These are phyloP conservation scores for Cordyceps javanica DNA, from an alignment of 2,329 filamentous ascomycete genomes.

Conservation along the genomic window DNA sequence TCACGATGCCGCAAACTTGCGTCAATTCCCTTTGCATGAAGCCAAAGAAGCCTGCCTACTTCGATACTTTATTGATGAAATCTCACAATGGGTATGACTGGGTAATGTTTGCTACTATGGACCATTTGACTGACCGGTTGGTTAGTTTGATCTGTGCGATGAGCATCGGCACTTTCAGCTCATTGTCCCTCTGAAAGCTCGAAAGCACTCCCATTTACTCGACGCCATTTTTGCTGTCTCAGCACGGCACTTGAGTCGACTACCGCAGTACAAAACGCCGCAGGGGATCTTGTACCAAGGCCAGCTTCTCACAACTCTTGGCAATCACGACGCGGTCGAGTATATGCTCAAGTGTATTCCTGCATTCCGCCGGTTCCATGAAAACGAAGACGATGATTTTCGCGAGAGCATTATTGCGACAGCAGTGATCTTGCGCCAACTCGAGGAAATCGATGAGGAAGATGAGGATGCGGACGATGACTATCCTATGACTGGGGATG, in stretches of 20 bases:
- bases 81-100: slow-evolving; percentile 32
- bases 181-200: slow-evolving; percentile 29
- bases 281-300: slow-evolving; percentile 32
- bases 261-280: slow-evolving; percentile 32
- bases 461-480: slow-evolving; percentile 16
- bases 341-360: slow-evolving; percentile 36
- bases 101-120: not conserved
- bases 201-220: slow-evolving; percentile 31
- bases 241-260: slow-evolving; percentile 31
- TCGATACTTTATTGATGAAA: slow-evolving; percentile 33
- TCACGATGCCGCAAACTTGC: slow-evolving; percentile 7
- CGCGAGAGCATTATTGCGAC: slow-evolving; percentile 35
- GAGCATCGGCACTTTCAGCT: slow-evolving; percentile 34
- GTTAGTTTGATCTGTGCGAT: slow-evolving; percentile 35
- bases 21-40: slow-evolving; percentile 26
- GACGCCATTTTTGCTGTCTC: slow-evolving; percentile 35
- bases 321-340: slow-evolving; percentile 32
- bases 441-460: slow-evolving; percentile 36
- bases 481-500: slow-evolving; percentile 1
- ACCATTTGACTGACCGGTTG: not conserved
- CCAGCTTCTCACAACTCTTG: slow-evolving; percentile 29
- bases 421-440: slow-evolving; percentile 33
- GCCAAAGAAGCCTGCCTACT: slow-evolving; percentile 33
- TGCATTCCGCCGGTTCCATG: slow-evolving; percentile 31
- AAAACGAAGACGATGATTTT: slow-evolving; percentile 31